A percentile compares a stretch with the other conserved stretches of the same genome.
Evolutionary conservation across 345 rosid genomes (phyloP).

Genomic region (Corchorus olitorius): DNA sequence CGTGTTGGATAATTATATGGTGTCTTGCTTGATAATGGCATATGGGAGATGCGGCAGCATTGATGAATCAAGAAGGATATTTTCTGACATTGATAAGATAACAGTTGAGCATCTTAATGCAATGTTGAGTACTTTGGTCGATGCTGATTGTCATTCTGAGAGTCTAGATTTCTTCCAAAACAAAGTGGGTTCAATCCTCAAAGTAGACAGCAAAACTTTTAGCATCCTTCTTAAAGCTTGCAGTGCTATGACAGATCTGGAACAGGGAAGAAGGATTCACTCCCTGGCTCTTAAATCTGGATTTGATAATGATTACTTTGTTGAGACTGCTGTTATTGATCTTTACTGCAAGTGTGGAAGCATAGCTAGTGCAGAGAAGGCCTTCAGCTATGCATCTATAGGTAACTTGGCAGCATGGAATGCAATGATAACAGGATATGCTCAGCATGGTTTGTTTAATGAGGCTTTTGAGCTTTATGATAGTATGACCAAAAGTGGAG

Average conservation of each 20-base stretch:
- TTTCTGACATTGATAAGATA: constrained; percentile 27
- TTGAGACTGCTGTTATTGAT: constrained; percentile 44
- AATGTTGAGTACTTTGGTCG: constrained; percentile 29
- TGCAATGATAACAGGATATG: constrained; percentile 55
- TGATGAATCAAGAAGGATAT: constrained; percentile 32
- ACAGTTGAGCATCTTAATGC: constrained; percentile 33
- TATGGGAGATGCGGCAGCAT: constrained; percentile 37
- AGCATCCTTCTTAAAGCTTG: constrained; percentile 43
- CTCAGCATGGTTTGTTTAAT: constrained; percentile 39
- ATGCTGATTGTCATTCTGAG: constrained; percentile 29
- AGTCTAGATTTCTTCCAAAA: constrained; percentile 37
- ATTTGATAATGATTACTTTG: constrained; percentile 31
- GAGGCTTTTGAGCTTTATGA: constrained; percentile 36
- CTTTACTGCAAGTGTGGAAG: constrained; percentile 50
- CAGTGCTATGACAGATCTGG: constrained; percentile 40
- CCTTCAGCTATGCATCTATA: constrained; percentile 28
- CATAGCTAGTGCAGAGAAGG: constrained; percentile 36
- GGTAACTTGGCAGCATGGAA: constrained; percentile 48
- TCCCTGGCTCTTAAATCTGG: constrained; percentile 35
- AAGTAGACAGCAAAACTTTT: constrained; percentile 35
- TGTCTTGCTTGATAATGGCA: constrained; percentile 38
- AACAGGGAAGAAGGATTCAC: constrained; percentile 41
- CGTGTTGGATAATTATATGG: constrained; percentile 30
- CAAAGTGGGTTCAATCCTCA: constrained; percentile 19
- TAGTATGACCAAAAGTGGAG: constrained; percentile 37